phyloP scores from a whole-genome alignment of 306 rosid genomes.

The Cicer judaicum region DNA sequence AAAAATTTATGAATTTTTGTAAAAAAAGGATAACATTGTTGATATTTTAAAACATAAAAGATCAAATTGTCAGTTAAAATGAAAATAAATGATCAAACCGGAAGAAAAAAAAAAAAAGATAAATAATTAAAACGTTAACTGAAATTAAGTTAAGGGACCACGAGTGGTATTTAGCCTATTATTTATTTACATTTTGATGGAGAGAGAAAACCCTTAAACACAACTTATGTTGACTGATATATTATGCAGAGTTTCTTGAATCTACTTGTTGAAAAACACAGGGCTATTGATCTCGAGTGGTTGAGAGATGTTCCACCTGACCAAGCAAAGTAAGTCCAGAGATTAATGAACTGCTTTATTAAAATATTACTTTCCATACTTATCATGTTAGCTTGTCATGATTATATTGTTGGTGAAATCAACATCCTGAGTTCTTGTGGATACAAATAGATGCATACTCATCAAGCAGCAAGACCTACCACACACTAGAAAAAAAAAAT shows the following conservation, averaged over 20 bases:
- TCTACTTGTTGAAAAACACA: slow-evolving; percentile 82
- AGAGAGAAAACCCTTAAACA: slow-evolving; percentile 35
- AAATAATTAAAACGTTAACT: too few species aligned
- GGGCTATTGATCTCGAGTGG: slow-evolving; percentile 90
- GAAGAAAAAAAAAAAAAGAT: too few species aligned
- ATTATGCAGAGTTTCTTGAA: slow-evolving; percentile 80
- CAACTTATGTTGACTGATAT: slow-evolving; percentile 45
- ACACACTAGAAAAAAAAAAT: slow-evolving; percentile 25
- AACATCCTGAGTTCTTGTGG: slow-evolving; percentile 23
- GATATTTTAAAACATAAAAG: too few species aligned
- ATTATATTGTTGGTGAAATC: slow-evolving; percentile 28
- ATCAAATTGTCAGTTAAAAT: too few species aligned
- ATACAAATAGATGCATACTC: neutral
- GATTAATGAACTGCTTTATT: slow-evolving; percentile 41
- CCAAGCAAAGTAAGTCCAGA: slow-evolving; percentile 81
- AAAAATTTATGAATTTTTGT: too few species aligned
- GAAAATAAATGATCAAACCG: too few species aligned
- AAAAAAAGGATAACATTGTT: too few species aligned
- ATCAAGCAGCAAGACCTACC: slow-evolving; percentile 12
- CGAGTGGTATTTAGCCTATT: neutral
- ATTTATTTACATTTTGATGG: slow-evolving; percentile 25
- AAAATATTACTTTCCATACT: slow-evolving; percentile 27
- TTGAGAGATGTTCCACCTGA: slow-evolving; percentile 94
- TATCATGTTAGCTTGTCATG: slow-evolving; percentile 23
- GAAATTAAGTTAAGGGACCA: too few species aligned